These are phyloP conservation scores for Talaromyces trachyspermus DNA, from an alignment of 495 filamentous ascomycete species.

Conservation along the genomic window DNA sequence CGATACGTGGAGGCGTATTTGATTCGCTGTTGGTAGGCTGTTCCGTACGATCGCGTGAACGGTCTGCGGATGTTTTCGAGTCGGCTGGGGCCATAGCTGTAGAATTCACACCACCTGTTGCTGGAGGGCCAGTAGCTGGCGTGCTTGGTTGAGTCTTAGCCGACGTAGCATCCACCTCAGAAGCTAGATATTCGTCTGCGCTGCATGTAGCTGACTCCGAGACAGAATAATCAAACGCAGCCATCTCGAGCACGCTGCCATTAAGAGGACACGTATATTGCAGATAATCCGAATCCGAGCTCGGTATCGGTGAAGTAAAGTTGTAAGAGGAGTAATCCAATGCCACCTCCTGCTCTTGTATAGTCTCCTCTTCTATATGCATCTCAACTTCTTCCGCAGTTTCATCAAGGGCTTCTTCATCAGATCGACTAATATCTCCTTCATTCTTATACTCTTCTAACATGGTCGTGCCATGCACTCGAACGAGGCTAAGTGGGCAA, in stretches of 20 bases:
- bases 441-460: conserved; percentile 80
- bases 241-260: not conserved
- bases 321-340: not conserved
- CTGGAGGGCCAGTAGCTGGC: not conserved
- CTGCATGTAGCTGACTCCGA: conserved; percentile 1
- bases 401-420: conserved; percentile 47
- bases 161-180: not conserved
- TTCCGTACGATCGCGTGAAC: conserved; percentile 5
- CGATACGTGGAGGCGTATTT: conserved; percentile 15
- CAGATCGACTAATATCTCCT: conserved; percentile 55
- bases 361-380: conserved; percentile 24
- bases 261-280: conserved; percentile 1
- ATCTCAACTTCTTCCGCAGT: conserved; percentile 27
- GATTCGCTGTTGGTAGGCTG: conserved; percentile 11
- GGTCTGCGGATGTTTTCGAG: not conserved
- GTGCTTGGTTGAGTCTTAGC: not conserved
- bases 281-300: not conserved
- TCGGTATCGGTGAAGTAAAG: not conserved
- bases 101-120: not conserved
- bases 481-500: conserved; percentile 82
- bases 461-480: conserved; percentile 95
- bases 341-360: not conserved
- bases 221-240: not conserved
- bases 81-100: not conserved
- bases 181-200: not conserved